phyloP scores from a whole-genome alignment of 192 early-diverging fungal species.

The Mortierella antarctica region DNA sequence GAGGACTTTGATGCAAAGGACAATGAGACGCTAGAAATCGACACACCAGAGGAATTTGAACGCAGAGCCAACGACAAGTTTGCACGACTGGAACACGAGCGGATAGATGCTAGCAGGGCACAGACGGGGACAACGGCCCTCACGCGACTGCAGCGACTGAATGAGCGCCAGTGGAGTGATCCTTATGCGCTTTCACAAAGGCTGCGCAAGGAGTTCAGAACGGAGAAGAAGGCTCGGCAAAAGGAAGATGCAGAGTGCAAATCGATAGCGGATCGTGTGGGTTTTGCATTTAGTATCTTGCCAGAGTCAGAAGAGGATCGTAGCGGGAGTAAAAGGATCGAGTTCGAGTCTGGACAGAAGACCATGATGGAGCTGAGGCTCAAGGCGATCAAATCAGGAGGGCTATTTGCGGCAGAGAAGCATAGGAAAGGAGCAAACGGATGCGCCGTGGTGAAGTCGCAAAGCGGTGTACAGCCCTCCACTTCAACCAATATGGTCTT shows the following conservation, averaged over 20 bases:
- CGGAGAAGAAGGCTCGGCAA: slow-evolving; percentile 15
- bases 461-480: neutral
- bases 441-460: neutral
- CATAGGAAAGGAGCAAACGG: neutral
- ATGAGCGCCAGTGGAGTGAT: slow-evolving; percentile 82
- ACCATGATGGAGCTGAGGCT: slow-evolving; percentile 12
- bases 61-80: slow-evolving; percentile 31
- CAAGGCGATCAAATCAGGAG: slow-evolving; percentile 32
- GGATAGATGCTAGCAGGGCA: slow-evolving; percentile 62
- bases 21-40: slow-evolving; percentile 70
- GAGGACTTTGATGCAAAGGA: slow-evolving; percentile 79
- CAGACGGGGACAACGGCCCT: slow-evolving; percentile 62
- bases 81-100: slow-evolving; percentile 67
- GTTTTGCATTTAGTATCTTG: slow-evolving; percentile 26
- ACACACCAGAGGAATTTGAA: slow-evolving; percentile 31
- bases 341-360: slow-evolving; percentile 28
- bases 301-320: slow-evolving; percentile 39
- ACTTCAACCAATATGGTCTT: slow-evolving; percentile 8
- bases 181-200: slow-evolving; percentile 78
- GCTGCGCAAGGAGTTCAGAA: slow-evolving; percentile 78
- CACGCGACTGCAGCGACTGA: slow-evolving; percentile 68
- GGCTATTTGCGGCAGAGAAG: slow-evolving; percentile 14
- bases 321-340: slow-evolving; percentile 6
- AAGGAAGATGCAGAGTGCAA: slow-evolving; percentile 29
- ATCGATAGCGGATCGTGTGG: slow-evolving; percentile 39